A percentile compares a stretch with the other conserved stretches of the same genome.
Conservation (phyloP, 345 rosid species). For the Corchorus olitorius region DNA sequence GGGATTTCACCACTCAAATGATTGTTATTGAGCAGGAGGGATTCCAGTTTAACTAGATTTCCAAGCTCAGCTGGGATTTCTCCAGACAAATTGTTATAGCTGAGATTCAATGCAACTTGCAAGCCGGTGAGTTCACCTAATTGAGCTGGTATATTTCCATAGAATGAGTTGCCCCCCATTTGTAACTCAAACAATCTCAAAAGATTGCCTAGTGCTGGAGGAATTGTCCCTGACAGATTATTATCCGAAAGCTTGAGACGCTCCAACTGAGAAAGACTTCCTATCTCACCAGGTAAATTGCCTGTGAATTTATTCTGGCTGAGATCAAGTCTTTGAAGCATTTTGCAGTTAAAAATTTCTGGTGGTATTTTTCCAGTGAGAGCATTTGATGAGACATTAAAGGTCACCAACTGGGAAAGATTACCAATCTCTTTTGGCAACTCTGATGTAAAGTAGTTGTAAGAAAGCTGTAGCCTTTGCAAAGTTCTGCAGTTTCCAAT, state of each 20-base stretch:
- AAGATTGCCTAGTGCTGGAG: constrained; percentile 59
- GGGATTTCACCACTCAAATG: constrained; percentile 76
- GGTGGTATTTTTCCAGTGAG: constrained; percentile 66
- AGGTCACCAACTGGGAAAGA: constrained; percentile 62
- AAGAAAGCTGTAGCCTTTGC: constrained; percentile 70
- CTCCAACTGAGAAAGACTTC: constrained; percentile 76
- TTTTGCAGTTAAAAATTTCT: constrained; percentile 65
- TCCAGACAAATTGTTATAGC: constrained; percentile 77
- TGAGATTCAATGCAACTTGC: constrained; percentile 87
- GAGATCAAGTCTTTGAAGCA: constrained; percentile 90
- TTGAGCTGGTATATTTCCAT: constrained; percentile 61
- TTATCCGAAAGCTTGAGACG: constrained; percentile 84
- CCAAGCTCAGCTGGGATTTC: constrained; percentile 73
- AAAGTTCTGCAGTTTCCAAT: constrained; percentile 64
- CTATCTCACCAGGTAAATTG: constrained; percentile 55
- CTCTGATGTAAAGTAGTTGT: constrained; percentile 58
- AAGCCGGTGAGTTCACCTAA: constrained; percentile 66
- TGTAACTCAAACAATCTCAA: constrained; percentile 72
- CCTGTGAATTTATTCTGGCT: constrained; percentile 66
- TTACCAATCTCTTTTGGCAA: constrained; percentile 77
- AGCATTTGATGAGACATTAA: constrained; percentile 76
- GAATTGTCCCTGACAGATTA: constrained; percentile 56
- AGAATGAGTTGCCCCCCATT: constrained; percentile 81
- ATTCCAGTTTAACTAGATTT: constrained; percentile 61
- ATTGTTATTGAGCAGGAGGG: constrained; percentile 78